Evolutionary conservation across 1,284 basidiomycete genomes (phyloP), one percentile per base, ranked within the genome.

Genomic region (Rhodofomes roseus): DNA sequence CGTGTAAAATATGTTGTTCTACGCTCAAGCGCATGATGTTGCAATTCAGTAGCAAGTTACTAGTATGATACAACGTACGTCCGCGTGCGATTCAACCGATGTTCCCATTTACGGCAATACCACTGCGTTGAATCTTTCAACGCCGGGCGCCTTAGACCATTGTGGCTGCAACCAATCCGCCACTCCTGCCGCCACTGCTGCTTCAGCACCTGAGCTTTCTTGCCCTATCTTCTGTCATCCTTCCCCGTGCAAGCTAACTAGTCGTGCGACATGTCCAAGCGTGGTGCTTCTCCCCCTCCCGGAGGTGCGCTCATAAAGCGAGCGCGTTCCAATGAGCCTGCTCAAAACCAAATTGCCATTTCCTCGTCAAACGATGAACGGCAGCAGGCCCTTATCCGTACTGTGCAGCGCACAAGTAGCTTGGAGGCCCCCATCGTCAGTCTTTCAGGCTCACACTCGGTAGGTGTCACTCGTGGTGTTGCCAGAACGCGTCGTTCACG

Each of bases 391-490:
- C 83, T 93, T 51, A 80, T 93, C 60, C 81, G 91, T 56, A 86
- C 82, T n/a, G 82, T 93, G 34, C 88, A 89, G 68, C 81, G 90
- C 34, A 93, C 90, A 6, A 92, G 89, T 72, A 82, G 78, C 66
- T 79, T 93, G 44, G 89, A 92, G 64, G 89, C 90, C 48, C 91
- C 90, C 31, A 93, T 93, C 66, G 81, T 93, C 66, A 91, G 87
- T 67, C 76, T 93, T 54, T 80, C 86, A 2, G 91, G 90, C 0
- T 84, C 90, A 1, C 90, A 93, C 74, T 81, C 83, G 39, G 90
- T 92, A 65, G 64, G 77, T 73, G 5, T 25, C 11, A 18, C 51
- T 68, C n/a, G 25, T 60, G 23, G 43, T 25, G 34, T 27, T 7
- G 23, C 16, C 16, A 9, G 25, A 20, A 53, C 54, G 27, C 36